phyloP scores from a whole-genome alignment of 768 basidiomycete genomes.

The Clathrus columnatus region DNA sequence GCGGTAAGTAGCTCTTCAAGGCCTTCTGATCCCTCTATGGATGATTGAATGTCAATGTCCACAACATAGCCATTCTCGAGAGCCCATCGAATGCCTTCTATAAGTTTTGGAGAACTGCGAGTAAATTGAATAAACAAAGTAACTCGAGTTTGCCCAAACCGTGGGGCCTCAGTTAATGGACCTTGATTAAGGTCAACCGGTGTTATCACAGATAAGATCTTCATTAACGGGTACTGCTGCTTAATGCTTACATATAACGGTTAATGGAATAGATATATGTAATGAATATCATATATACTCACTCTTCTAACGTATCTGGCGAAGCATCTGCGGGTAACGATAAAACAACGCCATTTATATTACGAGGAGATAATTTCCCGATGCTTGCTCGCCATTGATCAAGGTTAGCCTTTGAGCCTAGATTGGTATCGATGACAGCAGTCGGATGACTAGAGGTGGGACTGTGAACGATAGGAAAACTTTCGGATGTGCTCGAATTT shows the following conservation, averaged over 20 bases:
- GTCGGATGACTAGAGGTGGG: slow-evolving; percentile 59
- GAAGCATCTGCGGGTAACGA: slow-evolving; percentile 30
- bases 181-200: slow-evolving; percentile 52
- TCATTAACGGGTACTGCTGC: slow-evolving; percentile 3
- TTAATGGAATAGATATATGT: background rate
- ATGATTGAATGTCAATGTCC: slow-evolving; percentile 59
- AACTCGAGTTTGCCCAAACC: slow-evolving; percentile 27
- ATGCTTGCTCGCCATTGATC: slow-evolving; percentile 46
- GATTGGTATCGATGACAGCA: slow-evolving; percentile 59
- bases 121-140: slow-evolving; percentile 53
- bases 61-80: slow-evolving; percentile 53
- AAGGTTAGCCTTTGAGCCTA: slow-evolving; percentile 36
- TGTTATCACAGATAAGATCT: slow-evolving; percentile 46
- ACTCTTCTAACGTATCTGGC: slow-evolving; percentile 32
- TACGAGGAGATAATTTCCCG: slow-evolving; percentile 35
- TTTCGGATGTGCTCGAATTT: slow-evolving; percentile 55
- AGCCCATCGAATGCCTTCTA: slow-evolving; percentile 57
- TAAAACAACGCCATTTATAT: slow-evolving; percentile 50
- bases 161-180: slow-evolving; percentile 23
- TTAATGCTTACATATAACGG: background rate
- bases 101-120: slow-evolving; percentile 36
- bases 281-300: slow-evolving; percentile 29
- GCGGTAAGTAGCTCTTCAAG: slow-evolving; percentile 68
- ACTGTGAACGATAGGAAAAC: slow-evolving; percentile 59
- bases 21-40: slow-evolving; percentile 49